phyloP scores from a whole-genome alignment of 352 stramenopile species.

The Phytophthora idaei region DNA sequence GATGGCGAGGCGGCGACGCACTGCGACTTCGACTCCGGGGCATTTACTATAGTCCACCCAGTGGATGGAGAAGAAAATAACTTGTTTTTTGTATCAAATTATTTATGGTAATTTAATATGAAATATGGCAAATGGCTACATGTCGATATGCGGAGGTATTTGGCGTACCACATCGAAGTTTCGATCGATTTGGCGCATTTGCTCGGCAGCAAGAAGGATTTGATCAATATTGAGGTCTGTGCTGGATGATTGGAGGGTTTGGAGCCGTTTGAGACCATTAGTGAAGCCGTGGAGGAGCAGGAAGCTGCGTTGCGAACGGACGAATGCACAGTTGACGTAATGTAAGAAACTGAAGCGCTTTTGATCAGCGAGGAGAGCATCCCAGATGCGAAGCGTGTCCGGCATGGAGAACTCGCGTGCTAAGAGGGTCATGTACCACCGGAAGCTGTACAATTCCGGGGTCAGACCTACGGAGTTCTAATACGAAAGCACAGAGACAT shows the following conservation, averaged over 20 bases:
- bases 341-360: slow-evolving; percentile 76
- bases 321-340: slow-evolving; percentile 63
- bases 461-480: slow-evolving; percentile 72
- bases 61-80: not conserved
- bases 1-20: slow-evolving; percentile 22
- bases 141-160: not conserved
- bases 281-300: slow-evolving; percentile 54
- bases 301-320: slow-evolving; percentile 50
- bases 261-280: slow-evolving; percentile 46
- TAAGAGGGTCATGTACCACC: slow-evolving; percentile 47
- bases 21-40: slow-evolving; percentile 14
- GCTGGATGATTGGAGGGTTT: slow-evolving; percentile 38
- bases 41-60: slow-evolving; percentile 4
- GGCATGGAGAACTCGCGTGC: slow-evolving; percentile 65
- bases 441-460: slow-evolving; percentile 69
- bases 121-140: slow-evolving; percentile 11
- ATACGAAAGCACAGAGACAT: not conserved
- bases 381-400: slow-evolving; percentile 63
- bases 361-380: slow-evolving; percentile 59
- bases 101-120: not conserved
- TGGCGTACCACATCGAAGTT: slow-evolving; percentile 11
- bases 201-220: slow-evolving; percentile 16
- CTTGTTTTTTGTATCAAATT: not conserved
- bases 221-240: slow-evolving; percentile 24
- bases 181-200: slow-evolving; percentile 60